Percentiles rank a stretch among this genome's conserved stretches.
phyloP scores from a whole-genome alignment of 345 rosid genomes.

The Camelina sativa region DNA sequence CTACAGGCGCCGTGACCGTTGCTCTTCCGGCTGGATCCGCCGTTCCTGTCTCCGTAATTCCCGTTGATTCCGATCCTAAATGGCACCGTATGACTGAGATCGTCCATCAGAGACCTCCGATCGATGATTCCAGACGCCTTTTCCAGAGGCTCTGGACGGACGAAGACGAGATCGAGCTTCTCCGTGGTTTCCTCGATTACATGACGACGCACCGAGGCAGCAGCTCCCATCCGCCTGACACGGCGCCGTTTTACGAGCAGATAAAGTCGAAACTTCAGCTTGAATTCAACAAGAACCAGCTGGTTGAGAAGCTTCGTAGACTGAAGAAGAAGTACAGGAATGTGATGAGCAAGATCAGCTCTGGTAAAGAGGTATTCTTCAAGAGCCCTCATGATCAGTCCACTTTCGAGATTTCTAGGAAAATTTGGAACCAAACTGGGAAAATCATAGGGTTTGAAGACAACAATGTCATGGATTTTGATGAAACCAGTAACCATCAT shows the following conservation, averaged over 20 bases:
- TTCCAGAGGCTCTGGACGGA: conserved; percentile 98
- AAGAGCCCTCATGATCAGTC: conserved; percentile 93
- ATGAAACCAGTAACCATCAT: conserved; percentile 57
- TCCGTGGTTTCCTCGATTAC: conserved; percentile 90
- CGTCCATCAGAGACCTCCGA: conserved; percentile 49
- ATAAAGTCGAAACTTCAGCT: conserved; percentile 95
- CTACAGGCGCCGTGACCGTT: conserved; percentile 46
- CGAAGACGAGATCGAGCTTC: conserved; percentile 98
- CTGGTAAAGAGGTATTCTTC: conserved; percentile 88
- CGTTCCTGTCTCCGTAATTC: conserved; percentile 48
- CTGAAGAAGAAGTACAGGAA: conserved; percentile 93
- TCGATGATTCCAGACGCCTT: conserved; percentile 76
- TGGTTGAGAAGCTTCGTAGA: conserved; percentile 91
- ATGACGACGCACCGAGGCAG: conserved; percentile 55
- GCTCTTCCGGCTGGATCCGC: conserved; percentile 50
- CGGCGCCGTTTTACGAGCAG: conserved; percentile 90
- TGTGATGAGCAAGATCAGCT: conserved; percentile 66
- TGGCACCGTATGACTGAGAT: conserved; percentile 43
- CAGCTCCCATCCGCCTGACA: conserved; percentile 73
- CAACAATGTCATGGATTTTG: conserved; percentile 64
- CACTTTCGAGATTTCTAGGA: conserved; percentile 93
- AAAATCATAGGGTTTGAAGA: conserved; percentile 57
- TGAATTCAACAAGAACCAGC: conserved; percentile 95
- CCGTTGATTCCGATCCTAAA: conserved; percentile 50
- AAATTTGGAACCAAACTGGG: conserved; percentile 73